Conservation (phyloP, 202 grass and related monocot species). For the Tripidium arundinaceum region DNA sequence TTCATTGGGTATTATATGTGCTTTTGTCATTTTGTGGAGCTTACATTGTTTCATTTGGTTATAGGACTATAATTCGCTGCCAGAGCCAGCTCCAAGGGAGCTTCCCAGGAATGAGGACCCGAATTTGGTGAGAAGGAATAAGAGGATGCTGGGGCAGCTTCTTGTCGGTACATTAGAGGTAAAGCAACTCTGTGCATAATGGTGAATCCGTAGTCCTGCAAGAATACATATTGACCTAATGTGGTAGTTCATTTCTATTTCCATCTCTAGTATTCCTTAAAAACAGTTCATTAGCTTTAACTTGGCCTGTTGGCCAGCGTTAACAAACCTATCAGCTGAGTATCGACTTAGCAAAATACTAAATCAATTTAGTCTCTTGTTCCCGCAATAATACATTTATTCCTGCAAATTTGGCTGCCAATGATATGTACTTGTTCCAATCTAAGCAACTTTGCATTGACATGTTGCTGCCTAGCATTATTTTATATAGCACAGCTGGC, state of each 20-base stretch:
- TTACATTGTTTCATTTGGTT: conserved; percentile 28
- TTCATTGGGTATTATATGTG: not conserved
- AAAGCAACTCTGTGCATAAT: not conserved
- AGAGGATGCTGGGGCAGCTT: conserved; percentile 90
- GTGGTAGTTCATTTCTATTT: not conserved
- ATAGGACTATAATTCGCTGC: conserved; percentile 74
- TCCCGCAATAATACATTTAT: not conserved
- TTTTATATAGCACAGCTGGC: not conserved
- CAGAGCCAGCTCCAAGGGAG: conserved; percentile 85
- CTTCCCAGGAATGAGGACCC: conserved; percentile 68
- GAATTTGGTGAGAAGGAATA: conserved; percentile 85
- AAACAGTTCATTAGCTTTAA: not conserved
- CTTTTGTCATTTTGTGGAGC: not conserved
- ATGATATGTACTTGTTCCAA: not conserved
- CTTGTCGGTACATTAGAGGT: conserved; percentile 90
- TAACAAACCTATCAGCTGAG: not conserved
- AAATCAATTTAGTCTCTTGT: not conserved
- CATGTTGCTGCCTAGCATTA: not conserved
- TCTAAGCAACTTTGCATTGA: not conserved
- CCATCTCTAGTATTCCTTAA: not conserved
- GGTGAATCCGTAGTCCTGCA: not conserved
- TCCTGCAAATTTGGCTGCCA: not conserved
- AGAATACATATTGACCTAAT: not conserved
- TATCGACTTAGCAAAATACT: not conserved
- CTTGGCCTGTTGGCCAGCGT: not conserved